Evolutionary conservation across 805 yeast species (phyloP).

Genomic region (Cyberlindnera saturnus): DNA sequence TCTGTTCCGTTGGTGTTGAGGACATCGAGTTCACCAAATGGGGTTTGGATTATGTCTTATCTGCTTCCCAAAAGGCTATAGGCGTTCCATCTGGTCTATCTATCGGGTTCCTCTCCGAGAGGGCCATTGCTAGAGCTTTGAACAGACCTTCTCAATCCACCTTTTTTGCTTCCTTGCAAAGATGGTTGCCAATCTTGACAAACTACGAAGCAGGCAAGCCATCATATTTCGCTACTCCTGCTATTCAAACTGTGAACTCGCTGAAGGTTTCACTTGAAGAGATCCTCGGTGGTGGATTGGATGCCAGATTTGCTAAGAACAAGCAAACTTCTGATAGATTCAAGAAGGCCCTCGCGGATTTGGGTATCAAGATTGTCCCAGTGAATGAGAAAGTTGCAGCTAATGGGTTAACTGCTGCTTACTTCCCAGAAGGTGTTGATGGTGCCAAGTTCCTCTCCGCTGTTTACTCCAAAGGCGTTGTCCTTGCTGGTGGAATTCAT

Average conservation of each 20-base stretch:
- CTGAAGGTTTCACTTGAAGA: conserved; percentile 70
- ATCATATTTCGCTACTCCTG: conserved; percentile 96
- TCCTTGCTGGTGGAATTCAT: conserved; percentile 88
- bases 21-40: conserved; percentile 78
- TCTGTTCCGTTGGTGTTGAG: conserved; percentile 91
- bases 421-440: conserved; percentile 68
- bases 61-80: conserved; percentile 93
- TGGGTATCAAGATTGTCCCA: conserved; percentile 71
- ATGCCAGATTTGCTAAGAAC: conserved; percentile 59
- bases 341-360: conserved; percentile 43
- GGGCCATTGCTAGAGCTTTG: conserved; percentile 64
- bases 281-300: conserved; percentile 51
- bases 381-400: conserved; percentile 56
- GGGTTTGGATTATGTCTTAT: conserved; percentile 83
- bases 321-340: conserved; percentile 55
- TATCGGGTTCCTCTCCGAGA: conserved; percentile 63
- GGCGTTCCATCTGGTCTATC: conserved; percentile 94
- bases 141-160: conserved; percentile 37
- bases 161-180: conserved; percentile 64
- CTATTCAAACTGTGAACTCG: conserved; percentile 81
- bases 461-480: conserved; percentile 59
- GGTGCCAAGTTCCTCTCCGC: conserved; percentile 58
- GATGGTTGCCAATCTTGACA: conserved; percentile 86
- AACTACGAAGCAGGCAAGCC: conserved; percentile 77
- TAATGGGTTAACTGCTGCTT: conserved; percentile 80